Conservation (phyloP, 1,284 basidiomycete genomes). For the Inonotus obliquus region DNA sequence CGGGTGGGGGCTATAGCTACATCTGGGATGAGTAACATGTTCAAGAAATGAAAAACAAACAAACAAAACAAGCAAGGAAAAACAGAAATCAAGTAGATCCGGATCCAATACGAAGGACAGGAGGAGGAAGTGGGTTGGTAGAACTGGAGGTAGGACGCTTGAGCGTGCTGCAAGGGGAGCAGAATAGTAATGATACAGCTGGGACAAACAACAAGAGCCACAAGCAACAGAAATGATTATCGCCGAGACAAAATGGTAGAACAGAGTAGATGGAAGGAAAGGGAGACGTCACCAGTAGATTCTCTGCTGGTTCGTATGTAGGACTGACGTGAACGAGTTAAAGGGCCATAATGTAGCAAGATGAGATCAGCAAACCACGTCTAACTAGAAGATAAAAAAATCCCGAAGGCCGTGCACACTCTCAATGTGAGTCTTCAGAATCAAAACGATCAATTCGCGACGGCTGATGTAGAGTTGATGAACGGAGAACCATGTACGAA, state of each 20-base stretch:
- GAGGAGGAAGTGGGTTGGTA: not conserved
- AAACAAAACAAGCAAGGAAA: too few species aligned
- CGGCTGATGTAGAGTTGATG: not conserved
- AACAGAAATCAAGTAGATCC: not conserved
- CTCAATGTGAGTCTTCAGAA: too few species aligned
- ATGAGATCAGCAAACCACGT: not conserved
- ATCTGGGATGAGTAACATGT: constrained; percentile 2
- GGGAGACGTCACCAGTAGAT: not conserved
- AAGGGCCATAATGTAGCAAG: not conserved
- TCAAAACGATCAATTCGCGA: constrained; percentile 10
- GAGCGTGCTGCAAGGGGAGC: not conserved
- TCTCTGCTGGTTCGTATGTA: too few species aligned
- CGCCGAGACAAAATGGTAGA: not conserved
- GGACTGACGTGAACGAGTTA: not conserved
- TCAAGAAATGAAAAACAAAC: not conserved
- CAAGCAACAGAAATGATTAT: not conserved
- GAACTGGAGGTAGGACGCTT: not conserved
- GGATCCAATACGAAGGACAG: not conserved
- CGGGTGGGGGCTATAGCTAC: constrained; percentile 9
- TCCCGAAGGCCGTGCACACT: not conserved
- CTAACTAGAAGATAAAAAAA: not conserved
- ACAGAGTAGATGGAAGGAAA: not conserved
- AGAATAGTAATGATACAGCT: constrained; percentile 6
- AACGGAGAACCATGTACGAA: constrained; percentile 14
- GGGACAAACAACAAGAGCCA: not conserved